Conservation (phyloP, 1,139 yeast species). For the Lodderomyces oxycetoniae region DNA sequence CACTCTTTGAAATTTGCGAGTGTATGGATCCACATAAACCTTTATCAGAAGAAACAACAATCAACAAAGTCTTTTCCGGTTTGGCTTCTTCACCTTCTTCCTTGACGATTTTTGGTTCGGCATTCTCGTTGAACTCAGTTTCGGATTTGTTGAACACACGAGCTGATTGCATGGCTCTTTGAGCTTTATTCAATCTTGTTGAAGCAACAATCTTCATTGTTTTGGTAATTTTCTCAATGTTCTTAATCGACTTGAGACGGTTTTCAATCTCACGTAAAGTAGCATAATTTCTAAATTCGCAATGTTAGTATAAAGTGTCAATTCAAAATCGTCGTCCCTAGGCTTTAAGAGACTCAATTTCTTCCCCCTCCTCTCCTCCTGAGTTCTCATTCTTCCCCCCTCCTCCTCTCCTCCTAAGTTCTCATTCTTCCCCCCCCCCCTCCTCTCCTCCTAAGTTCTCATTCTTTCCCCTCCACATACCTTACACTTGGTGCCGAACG, state of each 20-base stretch:
- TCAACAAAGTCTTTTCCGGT: conserved; percentile 53
- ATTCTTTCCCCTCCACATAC: too few relatives aligned
- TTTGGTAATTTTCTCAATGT: conserved; percentile 98
- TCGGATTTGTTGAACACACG: conserved; percentile 82
- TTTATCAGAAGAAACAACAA: conserved; percentile 93
- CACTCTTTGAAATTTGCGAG: conserved; percentile 86
- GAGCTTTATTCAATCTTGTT: conserved; percentile 93
- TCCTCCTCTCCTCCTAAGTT: too few relatives aligned
- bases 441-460: too few relatives aligned
- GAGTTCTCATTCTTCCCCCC: too few relatives aligned
- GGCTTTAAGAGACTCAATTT: too few relatives aligned
- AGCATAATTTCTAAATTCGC: conserved; percentile 73
- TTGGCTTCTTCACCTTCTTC: conserved; percentile 40
- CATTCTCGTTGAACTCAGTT: conserved; percentile 69
- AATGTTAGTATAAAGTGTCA: conserved; percentile 16
- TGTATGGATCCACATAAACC: conserved; percentile 99
- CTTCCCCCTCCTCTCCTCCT: too few relatives aligned
- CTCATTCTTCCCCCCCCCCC: too few relatives aligned
- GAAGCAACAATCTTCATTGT: conserved; percentile 99
- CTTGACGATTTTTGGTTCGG: conserved; percentile 62
- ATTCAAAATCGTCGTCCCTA: too few relatives aligned
- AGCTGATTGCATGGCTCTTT: conserved; percentile 88
- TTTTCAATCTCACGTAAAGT: conserved; percentile 97
- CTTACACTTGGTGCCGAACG: conserved; percentile 52
- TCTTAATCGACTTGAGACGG: conserved; percentile 96